Evolutionary conservation across 805 yeast genomes (phyloP), one percentile per base, ranked within the genome.

Genomic region (Barnettozyma sp.): DNA sequence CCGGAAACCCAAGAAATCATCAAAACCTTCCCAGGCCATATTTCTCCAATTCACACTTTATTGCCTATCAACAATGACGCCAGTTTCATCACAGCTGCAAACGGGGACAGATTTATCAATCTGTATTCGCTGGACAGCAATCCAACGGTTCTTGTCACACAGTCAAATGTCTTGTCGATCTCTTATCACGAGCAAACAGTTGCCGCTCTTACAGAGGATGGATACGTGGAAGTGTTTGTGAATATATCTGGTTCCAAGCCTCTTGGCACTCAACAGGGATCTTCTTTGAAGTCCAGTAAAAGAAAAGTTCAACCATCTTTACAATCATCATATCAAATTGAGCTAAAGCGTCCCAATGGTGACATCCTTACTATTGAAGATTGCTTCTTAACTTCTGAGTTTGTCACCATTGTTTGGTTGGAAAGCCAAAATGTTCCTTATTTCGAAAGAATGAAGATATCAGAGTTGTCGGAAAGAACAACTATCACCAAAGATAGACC

Each of bases 41-140:
- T 83, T 21, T 70, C 82, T 14, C 79, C 86, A 4, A 70, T 85
- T 26, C 67, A 65, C 46, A 58, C 74, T 10, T 58, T 79, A 9
- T 38, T 68, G 24, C 59, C 69, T 6, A 52, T 68, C 14, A 41
- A 50, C 7, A 29, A 56, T 16, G 59, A 70, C 31, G 62, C 60
- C 30, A 30, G 38, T 3, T 75, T 86, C 47, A 56, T 83, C 28
- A 78, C 92, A 2, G 71, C 81, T 34, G 94, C 96, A 2, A 64
- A 65, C 23, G 79, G 78, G 41, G 97, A 88, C 56, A 71, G 97
- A 46, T 86, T 84, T 55, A 68, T 87, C 45, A 85, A 85, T 54
- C 63, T 82, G 24, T 78, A 81, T 52, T 70, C 80, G 9, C 37
- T 76, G 3, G 59, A 65, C 4, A 33, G 33, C 2, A 37, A 54